Conservation (phyloP, 2,329 filamentous ascomycete genomes). For the Byssochlamys sp. region DNA sequence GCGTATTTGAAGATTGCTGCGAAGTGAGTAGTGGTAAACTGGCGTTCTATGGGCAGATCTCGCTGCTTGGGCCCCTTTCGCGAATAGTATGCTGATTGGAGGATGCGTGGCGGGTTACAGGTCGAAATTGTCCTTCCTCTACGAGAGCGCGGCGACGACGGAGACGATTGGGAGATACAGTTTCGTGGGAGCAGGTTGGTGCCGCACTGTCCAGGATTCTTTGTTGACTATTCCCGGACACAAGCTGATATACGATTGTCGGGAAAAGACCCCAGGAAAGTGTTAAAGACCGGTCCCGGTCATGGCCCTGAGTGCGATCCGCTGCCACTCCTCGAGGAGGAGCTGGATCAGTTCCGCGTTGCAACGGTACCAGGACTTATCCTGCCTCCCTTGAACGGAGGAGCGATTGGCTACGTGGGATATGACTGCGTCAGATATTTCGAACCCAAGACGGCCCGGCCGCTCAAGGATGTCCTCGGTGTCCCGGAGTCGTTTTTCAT, state of each 20-base stretch:
- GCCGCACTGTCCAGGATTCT: neutral
- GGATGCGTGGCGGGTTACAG: slow-evolving; percentile 12
- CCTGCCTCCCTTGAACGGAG: slow-evolving; percentile 78
- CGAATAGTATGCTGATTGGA: neutral
- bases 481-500: slow-evolving; percentile 95
- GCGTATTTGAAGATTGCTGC: slow-evolving; percentile 86
- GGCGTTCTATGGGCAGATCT: neutral
- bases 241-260: neutral
- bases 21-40: slow-evolving; percentile 44
- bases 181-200: slow-evolving; percentile 71
- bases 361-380: slow-evolving; percentile 72
- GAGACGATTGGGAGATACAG: slow-evolving; percentile 91
- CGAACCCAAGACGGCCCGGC: slow-evolving; percentile 85
- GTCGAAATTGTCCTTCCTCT: slow-evolving; percentile 80
- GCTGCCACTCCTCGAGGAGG: slow-evolving; percentile 68
- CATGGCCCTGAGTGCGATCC: slow-evolving; percentile 79
- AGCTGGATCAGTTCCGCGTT: slow-evolving; percentile 69
- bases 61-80: neutral
- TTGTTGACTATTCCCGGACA: neutral
- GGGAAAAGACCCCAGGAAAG: slow-evolving; percentile 53
- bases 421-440: slow-evolving; percentile 98
- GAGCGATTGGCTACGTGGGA: slow-evolving; percentile 90
- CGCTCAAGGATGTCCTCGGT: slow-evolving; percentile 75
- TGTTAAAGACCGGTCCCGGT: slow-evolving; percentile 77
- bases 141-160: slow-evolving; percentile 84